These are phyloP conservation scores for Penicillium sumatraense DNA, from an alignment of 2,329 filamentous ascomycete species.

Conservation along the genomic window DNA sequence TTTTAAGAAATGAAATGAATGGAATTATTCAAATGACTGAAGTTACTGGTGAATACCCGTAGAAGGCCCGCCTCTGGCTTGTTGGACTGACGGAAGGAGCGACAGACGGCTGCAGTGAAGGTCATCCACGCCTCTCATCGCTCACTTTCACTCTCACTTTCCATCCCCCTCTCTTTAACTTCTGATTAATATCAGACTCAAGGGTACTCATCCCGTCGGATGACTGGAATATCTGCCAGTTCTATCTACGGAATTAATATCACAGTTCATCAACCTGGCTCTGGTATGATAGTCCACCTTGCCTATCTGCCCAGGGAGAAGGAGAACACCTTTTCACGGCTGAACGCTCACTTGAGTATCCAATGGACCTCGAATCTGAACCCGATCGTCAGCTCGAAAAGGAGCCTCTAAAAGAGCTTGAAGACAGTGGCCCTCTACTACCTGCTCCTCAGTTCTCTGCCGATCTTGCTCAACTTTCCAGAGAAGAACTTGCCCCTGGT, in stretches of 20 bases:
- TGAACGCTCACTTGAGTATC: no score
- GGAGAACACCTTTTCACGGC: no score
- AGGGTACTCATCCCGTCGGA: no score
- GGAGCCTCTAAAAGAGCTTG: not conserved
- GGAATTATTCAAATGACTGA: no score
- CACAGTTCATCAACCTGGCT: no score
- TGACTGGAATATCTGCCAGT: no score
- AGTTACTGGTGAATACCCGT: no score
- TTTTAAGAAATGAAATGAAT: no score
- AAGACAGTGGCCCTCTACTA: not conserved
- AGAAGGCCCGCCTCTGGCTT: no score
- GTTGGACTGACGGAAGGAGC: not conserved
- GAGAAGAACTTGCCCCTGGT: not conserved
- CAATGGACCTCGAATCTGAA: not conserved
- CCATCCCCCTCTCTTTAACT: not conserved
- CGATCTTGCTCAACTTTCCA: not conserved
- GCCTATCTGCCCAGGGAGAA: no score
- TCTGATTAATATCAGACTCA: no score
- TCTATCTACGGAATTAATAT: no score
- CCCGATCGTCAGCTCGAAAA: not conserved
- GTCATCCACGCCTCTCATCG: not conserved
- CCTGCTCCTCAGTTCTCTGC: not conserved
- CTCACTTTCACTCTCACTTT: not conserved
- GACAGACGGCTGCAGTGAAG: not conserved
- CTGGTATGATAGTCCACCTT: not conserved